Evolutionary conservation across 108 stramenopile genomes (phyloP).

Genomic region (Stephanodiscus minutulus): DNA sequence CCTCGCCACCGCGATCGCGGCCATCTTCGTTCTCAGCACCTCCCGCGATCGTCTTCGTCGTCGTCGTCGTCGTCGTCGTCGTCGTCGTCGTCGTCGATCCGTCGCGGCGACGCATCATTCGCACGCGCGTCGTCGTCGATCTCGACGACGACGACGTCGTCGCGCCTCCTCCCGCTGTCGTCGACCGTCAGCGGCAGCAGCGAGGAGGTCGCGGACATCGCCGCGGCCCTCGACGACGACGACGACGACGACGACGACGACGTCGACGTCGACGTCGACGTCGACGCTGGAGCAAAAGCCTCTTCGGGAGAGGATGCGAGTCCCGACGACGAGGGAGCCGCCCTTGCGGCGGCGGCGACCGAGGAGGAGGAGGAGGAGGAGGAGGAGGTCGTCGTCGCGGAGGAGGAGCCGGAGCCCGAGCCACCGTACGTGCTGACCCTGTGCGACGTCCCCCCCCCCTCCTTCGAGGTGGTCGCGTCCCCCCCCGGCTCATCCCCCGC

Average conservation of each 20-base stretch:
- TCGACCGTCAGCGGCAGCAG: neutral
- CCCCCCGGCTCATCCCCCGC: slow-evolving; percentile 54
- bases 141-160: too few relatives aligned
- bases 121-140: neutral
- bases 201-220: slow-evolving; percentile 19
- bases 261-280: neutral
- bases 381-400: neutral
- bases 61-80: too few relatives aligned
- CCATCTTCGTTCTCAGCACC: too few relatives aligned
- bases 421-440: slow-evolving; percentile 30
- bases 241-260: slow-evolving; percentile 9
- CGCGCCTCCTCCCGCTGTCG: too few relatives aligned
- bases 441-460: slow-evolving; percentile 45
- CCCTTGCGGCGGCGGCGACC: too few relatives aligned
- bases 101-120: too few relatives aligned
- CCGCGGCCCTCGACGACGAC: slow-evolving; percentile 1
- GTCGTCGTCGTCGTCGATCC: too few relatives aligned
- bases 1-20: too few relatives aligned
- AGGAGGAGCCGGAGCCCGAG: neutral
- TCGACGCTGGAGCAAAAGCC: neutral
- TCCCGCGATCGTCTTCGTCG: too few relatives aligned
- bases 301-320: too few relatives aligned
- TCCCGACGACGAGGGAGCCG: neutral
- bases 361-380: too few relatives aligned
- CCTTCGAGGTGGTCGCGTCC: slow-evolving; percentile 35